Conservation (phyloP, 495 filamentous ascomycete species). For the Tuber melanosporum region DNA sequence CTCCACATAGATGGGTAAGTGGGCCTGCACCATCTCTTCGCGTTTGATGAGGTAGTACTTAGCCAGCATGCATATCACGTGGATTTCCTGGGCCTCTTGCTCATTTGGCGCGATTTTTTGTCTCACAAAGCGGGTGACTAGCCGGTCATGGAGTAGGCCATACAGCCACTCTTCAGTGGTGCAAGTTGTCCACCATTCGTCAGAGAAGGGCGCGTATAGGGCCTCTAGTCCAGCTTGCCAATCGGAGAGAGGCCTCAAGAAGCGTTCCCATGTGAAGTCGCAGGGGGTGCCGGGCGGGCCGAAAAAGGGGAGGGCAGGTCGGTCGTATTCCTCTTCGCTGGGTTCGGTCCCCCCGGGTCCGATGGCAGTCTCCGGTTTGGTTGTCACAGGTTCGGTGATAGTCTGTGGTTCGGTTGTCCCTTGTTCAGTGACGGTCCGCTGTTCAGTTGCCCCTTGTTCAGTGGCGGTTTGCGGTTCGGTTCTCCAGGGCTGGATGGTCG, state of each 20-base stretch:
- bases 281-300: background rate
- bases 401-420: background rate
- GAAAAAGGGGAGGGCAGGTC: background rate
- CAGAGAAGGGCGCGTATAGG: background rate
- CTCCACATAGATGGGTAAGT: background rate
- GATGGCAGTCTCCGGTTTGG: background rate
- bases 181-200: background rate
- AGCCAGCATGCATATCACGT: background rate
- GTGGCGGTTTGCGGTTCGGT: no score
- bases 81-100: background rate
- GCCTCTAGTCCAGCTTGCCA: background rate
- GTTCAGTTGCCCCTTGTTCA: background rate
- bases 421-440: background rate
- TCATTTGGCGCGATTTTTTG: background rate
- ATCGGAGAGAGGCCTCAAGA: background rate
- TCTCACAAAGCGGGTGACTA: background rate
- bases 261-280: background rate
- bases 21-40: background rate
- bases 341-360: no score
- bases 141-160: background rate
- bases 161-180: background rate
- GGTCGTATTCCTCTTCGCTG: rapidly evolving
- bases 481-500: no score
- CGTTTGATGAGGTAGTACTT: background rate
- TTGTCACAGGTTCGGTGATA: no score